Evolutionary conservation across 2,329 filamentous ascomycete species (phyloP).

Genomic region (Daldinia eschscholtzii): DNA sequence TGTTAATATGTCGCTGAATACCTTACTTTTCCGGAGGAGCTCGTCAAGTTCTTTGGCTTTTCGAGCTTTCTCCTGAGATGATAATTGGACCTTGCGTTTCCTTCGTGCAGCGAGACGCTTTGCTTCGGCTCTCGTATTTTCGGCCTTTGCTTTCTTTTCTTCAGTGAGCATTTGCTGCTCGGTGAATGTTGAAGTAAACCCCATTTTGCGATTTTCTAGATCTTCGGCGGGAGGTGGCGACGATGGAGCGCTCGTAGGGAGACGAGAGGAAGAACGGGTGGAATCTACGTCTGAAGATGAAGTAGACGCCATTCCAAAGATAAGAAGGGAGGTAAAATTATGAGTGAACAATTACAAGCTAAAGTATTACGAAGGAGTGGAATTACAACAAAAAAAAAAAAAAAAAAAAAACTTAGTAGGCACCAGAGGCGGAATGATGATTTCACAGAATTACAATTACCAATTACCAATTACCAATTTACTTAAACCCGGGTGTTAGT

Average conservation of each 20-base stretch:
- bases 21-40: constrained; percentile 69
- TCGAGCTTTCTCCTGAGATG: constrained; percentile 66
- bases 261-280: constrained; percentile 39
- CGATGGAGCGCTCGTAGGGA: constrained; percentile 43
- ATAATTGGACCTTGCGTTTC: constrained; percentile 61
- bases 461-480: constrained; percentile 33
- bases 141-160: constrained; percentile 60
- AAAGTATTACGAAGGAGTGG: constrained; percentile 1
- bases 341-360: constrained; percentile 7
- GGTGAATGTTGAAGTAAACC: constrained; percentile 44
- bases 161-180: constrained; percentile 56
- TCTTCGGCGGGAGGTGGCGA: constrained; percentile 43
- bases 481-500: constrained; percentile 13
- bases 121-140: constrained; percentile 63
- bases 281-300: constrained; percentile 40
- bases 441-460: constrained; percentile 40
- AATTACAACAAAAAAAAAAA: too few species aligned
- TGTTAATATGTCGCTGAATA: constrained; percentile 73
- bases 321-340: background rate
- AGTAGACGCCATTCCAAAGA: constrained; percentile 38
- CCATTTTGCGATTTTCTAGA: constrained; percentile 44
- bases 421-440: constrained; percentile 44
- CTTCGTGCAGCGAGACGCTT: constrained; percentile 56
- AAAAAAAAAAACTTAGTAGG: constrained; percentile 4
- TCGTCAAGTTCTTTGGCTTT: constrained; percentile 72